Conservation (phyloP, 2,329 filamentous ascomycete genomes). For the Paecilomyces niveus region DNA sequence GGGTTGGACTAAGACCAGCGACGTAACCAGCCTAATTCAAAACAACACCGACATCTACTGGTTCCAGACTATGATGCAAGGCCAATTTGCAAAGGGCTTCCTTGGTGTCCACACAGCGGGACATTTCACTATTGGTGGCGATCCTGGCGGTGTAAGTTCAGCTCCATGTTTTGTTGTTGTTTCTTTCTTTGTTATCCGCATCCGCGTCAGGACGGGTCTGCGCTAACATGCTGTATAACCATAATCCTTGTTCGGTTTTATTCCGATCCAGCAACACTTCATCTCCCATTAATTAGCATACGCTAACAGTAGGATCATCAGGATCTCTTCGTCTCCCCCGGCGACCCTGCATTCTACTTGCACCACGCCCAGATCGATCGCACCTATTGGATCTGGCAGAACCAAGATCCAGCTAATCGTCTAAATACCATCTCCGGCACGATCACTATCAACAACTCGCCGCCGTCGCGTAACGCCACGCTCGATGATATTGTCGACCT, state of each 20-base stretch:
- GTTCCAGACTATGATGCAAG: slow-evolving; percentile 15
- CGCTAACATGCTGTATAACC: too few species aligned
- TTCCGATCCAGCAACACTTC: too few species aligned
- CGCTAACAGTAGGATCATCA: neutral
- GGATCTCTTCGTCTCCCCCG: slow-evolving; percentile 39
- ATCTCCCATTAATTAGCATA: too few species aligned
- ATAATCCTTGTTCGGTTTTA: too few species aligned
- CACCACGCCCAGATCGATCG: slow-evolving; percentile 42
- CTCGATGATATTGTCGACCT: slow-evolving; percentile 19
- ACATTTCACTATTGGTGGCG: slow-evolving; percentile 41
- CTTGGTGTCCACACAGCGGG: slow-evolving; percentile 39
- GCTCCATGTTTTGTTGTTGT: too few species aligned
- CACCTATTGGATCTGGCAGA: slow-evolving; percentile 45
- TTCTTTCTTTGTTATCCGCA: too few species aligned
- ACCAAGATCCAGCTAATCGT: slow-evolving; percentile 11
- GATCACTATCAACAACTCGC: slow-evolving; percentile 3
- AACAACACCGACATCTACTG: slow-evolving; percentile 15
- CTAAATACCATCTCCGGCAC: slow-evolving; percentile 5
- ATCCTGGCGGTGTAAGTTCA: slow-evolving; percentile 25
- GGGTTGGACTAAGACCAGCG: slow-evolving; percentile 10
- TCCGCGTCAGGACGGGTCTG: too few species aligned
- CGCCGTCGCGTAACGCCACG: slow-evolving; percentile 15
- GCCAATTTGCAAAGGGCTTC: slow-evolving; percentile 21
- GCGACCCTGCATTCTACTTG: slow-evolving; percentile 40
- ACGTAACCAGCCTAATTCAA: slow-evolving; percentile 13